phyloP scores from a whole-genome alignment of 73 alveolate genomes.

The Blepharisma japonicum region DNA sequence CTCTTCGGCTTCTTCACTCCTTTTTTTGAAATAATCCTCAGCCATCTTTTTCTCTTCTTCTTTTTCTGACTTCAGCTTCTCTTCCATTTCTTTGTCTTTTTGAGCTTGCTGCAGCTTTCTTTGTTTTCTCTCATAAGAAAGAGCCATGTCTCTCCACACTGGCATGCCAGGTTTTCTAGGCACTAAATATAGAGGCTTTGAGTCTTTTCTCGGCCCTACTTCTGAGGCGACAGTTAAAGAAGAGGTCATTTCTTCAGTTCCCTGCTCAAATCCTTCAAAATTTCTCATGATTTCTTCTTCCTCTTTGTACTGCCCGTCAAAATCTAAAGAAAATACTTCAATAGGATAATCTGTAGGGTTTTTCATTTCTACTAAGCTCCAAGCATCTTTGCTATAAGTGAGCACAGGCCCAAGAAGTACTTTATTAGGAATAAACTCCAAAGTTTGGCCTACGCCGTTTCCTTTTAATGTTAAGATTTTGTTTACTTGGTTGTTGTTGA shows the following conservation, averaged over 20 bases:
- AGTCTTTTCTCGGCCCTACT: constrained; percentile 25
- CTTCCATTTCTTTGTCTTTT: constrained; percentile 75
- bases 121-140: constrained; percentile 81
- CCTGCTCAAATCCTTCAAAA: constrained; percentile 79
- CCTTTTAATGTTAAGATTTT: constrained; percentile 90
- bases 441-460: constrained; percentile 79
- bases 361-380: constrained; percentile 81
- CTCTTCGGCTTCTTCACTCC: constrained; percentile 58
- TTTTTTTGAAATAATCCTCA: constrained; percentile 33
- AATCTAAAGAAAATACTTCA: constrained; percentile 93
- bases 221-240: background rate
- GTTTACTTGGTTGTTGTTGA: constrained; percentile 88
- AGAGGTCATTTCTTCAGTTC: constrained; percentile 53
- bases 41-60: constrained; percentile 70
- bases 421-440: constrained; percentile 79
- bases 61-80: constrained; percentile 59
- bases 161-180: constrained; percentile 95
- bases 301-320: constrained; percentile 86
- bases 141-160: constrained; percentile 80
- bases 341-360: constrained; percentile 96
- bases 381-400: constrained; percentile 92
- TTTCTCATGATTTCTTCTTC: constrained; percentile 95
- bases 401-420: constrained; percentile 96
- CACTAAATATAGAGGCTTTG: constrained; percentile 64
- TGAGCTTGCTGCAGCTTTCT: constrained; percentile 69